phyloP scores from a whole-genome alignment of 2,329 filamentous ascomycete genomes.

The Elsinoe arachidis region DNA sequence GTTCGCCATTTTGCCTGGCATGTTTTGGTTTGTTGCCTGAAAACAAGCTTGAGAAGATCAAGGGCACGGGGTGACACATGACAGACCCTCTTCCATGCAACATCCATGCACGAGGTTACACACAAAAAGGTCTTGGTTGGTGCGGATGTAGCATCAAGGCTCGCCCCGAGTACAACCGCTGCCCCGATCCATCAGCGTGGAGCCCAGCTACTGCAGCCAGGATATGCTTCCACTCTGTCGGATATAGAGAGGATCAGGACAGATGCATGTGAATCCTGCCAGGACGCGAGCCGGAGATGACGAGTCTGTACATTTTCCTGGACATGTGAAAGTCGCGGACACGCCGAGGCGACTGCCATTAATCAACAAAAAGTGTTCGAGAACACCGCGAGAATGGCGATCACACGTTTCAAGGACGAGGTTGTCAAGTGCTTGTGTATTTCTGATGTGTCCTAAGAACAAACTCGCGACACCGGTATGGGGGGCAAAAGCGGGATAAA shows the following conservation, averaged over 20 bases:
- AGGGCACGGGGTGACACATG: conserved; percentile 1
- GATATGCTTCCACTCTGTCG: neutral
- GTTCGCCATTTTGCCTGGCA: neutral
- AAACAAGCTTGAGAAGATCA: neutral
- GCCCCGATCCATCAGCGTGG: neutral
- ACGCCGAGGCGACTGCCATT: neutral
- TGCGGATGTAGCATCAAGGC: conserved; percentile 1
- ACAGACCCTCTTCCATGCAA: neutral
- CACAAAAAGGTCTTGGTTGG: neutral
- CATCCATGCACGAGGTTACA: neutral
- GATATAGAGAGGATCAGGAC: neutral
- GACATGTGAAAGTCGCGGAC: neutral
- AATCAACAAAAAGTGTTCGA: neutral
- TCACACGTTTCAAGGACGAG: conserved; percentile 6
- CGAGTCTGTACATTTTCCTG: neutral
- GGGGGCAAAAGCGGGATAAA: neutral
- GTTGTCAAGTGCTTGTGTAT: neutral
- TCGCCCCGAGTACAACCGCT: neutral
- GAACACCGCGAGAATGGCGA: neutral
- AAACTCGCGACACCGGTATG: neutral
- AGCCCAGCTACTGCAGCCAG: conserved; percentile 5
- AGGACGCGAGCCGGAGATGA: neutral
- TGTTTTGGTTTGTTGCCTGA: neutral
- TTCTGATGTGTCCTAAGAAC: neutral
- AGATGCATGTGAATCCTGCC: neutral